phyloP scores from a whole-genome alignment of 2,329 filamentous ascomycete species.

The Chaetoscypha palmicola region DNA sequence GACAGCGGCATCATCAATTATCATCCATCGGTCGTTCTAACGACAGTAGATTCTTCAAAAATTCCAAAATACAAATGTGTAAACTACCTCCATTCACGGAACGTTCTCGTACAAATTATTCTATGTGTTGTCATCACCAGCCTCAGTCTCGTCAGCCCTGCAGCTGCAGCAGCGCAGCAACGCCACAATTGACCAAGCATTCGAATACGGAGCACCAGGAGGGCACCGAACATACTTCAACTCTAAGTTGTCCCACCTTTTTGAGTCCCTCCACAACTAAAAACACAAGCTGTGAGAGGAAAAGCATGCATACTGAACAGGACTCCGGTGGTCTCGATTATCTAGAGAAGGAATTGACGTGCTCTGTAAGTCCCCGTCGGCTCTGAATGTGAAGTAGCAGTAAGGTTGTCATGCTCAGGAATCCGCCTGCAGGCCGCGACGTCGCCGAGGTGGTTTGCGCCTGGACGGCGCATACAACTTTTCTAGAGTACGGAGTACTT shows the following conservation, averaged over 20 bases:
- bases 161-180: neutral
- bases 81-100: neutral
- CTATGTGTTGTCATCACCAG: neutral
- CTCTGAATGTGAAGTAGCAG: no score
- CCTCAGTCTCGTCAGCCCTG: neutral
- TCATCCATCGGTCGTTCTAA: no score
- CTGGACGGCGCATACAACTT: neutral
- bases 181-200: neutral
- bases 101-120: neutral
- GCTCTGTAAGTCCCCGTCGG: constrained; percentile 63
- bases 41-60: neutral
- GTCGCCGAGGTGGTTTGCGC: neutral
- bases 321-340: no score
- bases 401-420: no score
- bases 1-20: no score
- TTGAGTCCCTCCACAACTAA: no score
- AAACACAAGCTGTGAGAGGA: no score
- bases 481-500: no score
- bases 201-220: neutral
- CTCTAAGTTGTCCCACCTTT: no score
- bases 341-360: constrained; percentile 89
- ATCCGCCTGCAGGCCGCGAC: no score
- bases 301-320: no score
- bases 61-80: neutral
- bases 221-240: no score